Evolutionary conservation across 2,329 filamentous ascomycete genomes (phyloP), one percentile per base, ranked within the genome.

Genomic region (Ilyonectria robusta): DNA sequence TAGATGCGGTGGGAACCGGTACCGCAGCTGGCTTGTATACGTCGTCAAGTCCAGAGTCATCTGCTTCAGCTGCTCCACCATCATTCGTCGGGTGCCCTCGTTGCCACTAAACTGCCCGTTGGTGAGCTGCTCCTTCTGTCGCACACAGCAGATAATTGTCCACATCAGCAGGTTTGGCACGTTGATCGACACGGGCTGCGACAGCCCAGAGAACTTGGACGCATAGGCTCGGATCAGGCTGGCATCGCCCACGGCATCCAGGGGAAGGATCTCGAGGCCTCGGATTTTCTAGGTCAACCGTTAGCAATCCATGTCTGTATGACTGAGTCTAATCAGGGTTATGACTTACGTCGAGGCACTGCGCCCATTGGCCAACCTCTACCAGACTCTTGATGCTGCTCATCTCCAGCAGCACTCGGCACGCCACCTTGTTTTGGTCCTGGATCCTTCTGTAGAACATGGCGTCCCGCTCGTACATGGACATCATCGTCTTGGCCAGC

Each of bases 81-180:
- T 87, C 79, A 84, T 82, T 78, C 83, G 86, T 77, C 87, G 85
- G 70, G 86, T 92, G 62, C 88, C 88, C 76, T 91, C 89, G 80
- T 92, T 92, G 70, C 89, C 92, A 73, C 92, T 94, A 80, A 92
- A 98, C 74, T 92, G 88, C 31, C 91, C 91, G 65, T 86, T 87
- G 62, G 88, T 87, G 53, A 97, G 86, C 68, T 91, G 85, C 74
- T 93, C 91, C 69, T 93, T 89, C 81, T 97, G 92, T 63, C 91
- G 88, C 56, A 92, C 91, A 81, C 95, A 97, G 82, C 93, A 94
- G 47, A 92, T 88, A 72, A 99, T 94, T 56, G 94, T 94, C 96
- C 96, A 98, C 84, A 97, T 92, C 70, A 99, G 88, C 69, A 98
- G 86, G 80, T 95, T 94, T 19, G 95, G 95, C 74, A 98, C 91